Base-by-base conservation (phyloP, 768 basidiomycete species). In the Mycena galericulata region DNA sequence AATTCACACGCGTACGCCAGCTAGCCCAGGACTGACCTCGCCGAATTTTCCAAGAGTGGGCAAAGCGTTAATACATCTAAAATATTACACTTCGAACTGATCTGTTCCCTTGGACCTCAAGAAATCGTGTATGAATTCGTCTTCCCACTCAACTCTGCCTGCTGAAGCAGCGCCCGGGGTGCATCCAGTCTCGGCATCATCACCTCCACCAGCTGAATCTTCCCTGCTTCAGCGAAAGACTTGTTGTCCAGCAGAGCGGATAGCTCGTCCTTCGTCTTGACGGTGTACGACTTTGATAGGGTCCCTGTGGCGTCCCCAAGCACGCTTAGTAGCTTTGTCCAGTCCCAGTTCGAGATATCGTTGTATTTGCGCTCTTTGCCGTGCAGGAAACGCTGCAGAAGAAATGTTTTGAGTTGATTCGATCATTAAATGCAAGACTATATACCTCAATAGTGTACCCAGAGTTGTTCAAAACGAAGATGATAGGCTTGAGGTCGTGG, bases 381-480 rank as follows among this genome's bases (percentile, higher is more conserved):
- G 71, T 46, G 65, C 49, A 69, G 18, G 55, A 24, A 51, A 36
- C 63, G 32, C 43, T 29, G 29, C 26, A 65, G 38, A 36, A 36
- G 34, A 14, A 14, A 36, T 36, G 17, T 15, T 12, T 26, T 14
- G 27, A 12, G 29, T 50, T 30, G 18, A 24, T 27, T 12, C 3
- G 27, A 14, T 18, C 7, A 50, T 11, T 7, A 26, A 49, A 12
- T 4, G 15, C 17, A 50, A 18, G 7, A 30, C 54, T 46, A 15
- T 4, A 9, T 11, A 84, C 87, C 82, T 99, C 97, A 58, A 99
- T 95, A 22, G 93, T 93, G 80, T 97, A 97, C 0, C 94, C 92
- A 20, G 81, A 83, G 76, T 94, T 95, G 78, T 94, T 94, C 54
- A 95, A 78, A 22, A 95, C 82, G 78, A 96, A 96, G 34, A 96